These are phyloP conservation scores for Diaporthe longicolla DNA, from an alignment of 2,329 filamentous ascomycete genomes.

Conservation along the genomic window DNA sequence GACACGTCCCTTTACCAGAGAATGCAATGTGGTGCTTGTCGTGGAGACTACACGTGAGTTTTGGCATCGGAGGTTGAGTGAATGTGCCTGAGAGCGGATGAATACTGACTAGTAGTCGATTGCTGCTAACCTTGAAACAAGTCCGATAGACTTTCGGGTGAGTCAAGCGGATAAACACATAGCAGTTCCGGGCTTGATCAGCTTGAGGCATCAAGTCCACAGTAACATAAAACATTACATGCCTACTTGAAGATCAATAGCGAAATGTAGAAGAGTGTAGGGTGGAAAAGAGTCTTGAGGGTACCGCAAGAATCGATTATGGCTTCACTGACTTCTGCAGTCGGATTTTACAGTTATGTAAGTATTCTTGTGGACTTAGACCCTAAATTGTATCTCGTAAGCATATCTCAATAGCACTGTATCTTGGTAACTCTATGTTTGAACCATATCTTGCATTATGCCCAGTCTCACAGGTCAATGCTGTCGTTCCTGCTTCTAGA, in stretches of 20 bases:
- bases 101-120: background rate
- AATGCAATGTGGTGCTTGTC: background rate
- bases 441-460: conserved; percentile 7
- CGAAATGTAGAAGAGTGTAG: background rate
- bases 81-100: background rate
- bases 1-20: no score
- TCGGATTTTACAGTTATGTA: background rate
- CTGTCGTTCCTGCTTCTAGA: background rate
- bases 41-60: background rate
- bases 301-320: background rate
- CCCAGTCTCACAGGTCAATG: background rate
- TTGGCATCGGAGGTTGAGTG: background rate
- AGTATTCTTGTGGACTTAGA: background rate
- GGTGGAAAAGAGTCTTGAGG: no score
- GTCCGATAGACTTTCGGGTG: background rate
- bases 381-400: background rate
- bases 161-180: conserved; percentile 3
- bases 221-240: background rate
- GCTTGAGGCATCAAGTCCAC: background rate
- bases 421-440: conserved; percentile 3
- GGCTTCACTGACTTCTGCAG: no score
- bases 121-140: background rate
- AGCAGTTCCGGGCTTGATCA: background rate
- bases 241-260: background rate
- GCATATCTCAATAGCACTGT: background rate